phyloP scores from a whole-genome alignment of 345 rosid species.

The Eucalyptus sideroxylon region DNA sequence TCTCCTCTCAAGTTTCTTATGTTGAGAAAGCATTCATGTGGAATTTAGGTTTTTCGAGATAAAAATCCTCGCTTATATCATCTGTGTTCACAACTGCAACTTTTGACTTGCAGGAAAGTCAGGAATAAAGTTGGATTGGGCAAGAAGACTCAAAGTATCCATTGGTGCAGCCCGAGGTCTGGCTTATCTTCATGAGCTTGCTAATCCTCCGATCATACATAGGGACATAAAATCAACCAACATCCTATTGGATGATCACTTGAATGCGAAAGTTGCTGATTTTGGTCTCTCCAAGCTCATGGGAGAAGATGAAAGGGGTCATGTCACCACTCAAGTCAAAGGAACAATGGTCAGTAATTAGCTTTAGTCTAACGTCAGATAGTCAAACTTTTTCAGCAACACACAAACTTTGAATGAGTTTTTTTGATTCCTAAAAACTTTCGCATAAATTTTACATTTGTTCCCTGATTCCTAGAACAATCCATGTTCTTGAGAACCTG shows the following conservation, averaged over 20 bases:
- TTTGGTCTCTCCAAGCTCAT: slow-evolving; percentile 82
- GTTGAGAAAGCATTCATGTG: not conserved
- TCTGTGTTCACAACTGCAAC: not conserved
- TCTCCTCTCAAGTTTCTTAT: not conserved
- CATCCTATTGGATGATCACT: slow-evolving; percentile 63
- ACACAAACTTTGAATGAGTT: not conserved
- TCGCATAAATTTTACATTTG: no score
- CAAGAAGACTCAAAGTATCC: slow-evolving; percentile 61
- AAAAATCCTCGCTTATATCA: not conserved
- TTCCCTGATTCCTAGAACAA: not conserved
- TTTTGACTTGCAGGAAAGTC: slow-evolving; percentile 39
- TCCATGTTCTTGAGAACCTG: not conserved
- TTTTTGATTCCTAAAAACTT: not conserved
- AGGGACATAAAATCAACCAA: slow-evolving; percentile 85
- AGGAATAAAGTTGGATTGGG: slow-evolving; percentile 81
- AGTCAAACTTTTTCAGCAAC: not conserved
- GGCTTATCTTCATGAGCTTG: slow-evolving; percentile 88
- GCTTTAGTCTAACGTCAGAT: not conserved
- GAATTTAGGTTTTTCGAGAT: not conserved
- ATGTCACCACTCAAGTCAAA: slow-evolving; percentile 88
- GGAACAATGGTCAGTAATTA: slow-evolving; percentile 76
- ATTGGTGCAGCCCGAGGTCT: slow-evolving; percentile 81
- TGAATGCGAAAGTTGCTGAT: slow-evolving; percentile 86
- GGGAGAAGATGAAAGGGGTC: slow-evolving; percentile 47
- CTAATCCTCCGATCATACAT: slow-evolving; percentile 90